phyloP scores from a whole-genome alignment of 345 rosid species.

The Eucalyptus cloeziana region DNA sequence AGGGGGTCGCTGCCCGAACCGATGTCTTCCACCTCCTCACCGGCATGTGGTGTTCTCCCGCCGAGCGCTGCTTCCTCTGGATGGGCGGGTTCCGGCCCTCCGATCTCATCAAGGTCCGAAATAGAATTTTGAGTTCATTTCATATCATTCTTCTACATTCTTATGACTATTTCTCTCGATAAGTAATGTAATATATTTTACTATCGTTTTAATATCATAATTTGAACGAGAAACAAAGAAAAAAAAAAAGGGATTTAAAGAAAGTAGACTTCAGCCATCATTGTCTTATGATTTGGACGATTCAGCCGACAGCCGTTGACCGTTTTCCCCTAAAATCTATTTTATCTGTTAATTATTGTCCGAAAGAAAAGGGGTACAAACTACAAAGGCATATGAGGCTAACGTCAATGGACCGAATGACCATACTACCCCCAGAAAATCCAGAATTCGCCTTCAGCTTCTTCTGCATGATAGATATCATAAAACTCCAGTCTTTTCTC shows the following conservation, averaged over 20 bases:
- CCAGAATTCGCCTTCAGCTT: background rate
- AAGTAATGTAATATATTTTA: background rate
- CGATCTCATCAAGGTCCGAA: conserved; percentile 78
- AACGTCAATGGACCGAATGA: background rate
- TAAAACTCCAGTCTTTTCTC: background rate
- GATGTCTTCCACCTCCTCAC: conserved; percentile 83
- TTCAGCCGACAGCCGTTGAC: background rate
- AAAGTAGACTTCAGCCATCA: background rate
- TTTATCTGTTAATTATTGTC: background rate
- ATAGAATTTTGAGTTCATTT: background rate
- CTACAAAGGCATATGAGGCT: background rate
- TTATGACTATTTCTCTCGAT: background rate
- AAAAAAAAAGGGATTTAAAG: background rate
- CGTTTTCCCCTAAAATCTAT: background rate
- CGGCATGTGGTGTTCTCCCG: conserved; percentile 84
- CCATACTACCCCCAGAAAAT: background rate
- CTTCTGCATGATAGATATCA: background rate
- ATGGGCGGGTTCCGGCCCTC: conserved; percentile 96
- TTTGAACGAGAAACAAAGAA: background rate
- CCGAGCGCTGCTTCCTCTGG: conserved; percentile 97
- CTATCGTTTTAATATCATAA: background rate
- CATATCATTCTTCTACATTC: background rate
- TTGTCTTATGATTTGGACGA: background rate
- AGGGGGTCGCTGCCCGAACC: conserved; percentile 49
- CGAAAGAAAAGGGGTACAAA: background rate